phyloP scores from a whole-genome alignment of 768 basidiomycete species.

The Polyporus arcularius region DNA sequence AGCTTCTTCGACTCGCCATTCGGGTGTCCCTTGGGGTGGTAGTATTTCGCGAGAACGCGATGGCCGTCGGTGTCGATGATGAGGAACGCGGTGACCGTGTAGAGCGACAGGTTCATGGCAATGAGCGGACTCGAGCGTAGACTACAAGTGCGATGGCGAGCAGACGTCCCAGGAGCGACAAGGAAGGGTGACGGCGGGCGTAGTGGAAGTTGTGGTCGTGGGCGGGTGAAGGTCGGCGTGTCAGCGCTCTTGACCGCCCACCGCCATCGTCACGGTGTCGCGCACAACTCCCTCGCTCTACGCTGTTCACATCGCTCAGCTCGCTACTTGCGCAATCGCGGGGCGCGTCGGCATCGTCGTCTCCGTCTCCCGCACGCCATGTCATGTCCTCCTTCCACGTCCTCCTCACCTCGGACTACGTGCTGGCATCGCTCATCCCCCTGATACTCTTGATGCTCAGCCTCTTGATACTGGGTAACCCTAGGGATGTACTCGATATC shows the following conservation, averaged over 20 bases:
- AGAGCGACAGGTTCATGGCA: conserved; percentile 79
- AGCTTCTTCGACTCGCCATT: conserved; percentile 63
- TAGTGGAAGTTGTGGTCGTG: too few relatives aligned
- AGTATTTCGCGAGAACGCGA: conserved; percentile 96
- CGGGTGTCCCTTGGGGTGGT: conserved; percentile 67
- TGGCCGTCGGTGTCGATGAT: conserved; percentile 95
- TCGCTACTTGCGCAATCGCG: background rate
- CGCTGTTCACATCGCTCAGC: too few relatives aligned
- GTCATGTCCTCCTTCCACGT: conserved; percentile 9
- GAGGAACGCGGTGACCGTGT: conserved; percentile 84
- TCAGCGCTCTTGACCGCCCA: too few relatives aligned
- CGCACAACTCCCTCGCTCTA: too few relatives aligned
- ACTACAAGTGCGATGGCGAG: background rate
- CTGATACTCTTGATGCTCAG: conserved; percentile 22
- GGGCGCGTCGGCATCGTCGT: background rate
- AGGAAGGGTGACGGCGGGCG: too few relatives aligned
- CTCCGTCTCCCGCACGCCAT: background rate
- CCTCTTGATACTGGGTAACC: conserved; percentile 13
- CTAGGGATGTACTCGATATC: conserved; percentile 17
- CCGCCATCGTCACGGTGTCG: too few relatives aligned
- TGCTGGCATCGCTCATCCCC: conserved; percentile 23
- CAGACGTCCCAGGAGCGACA: background rate
- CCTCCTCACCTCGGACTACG: conserved; percentile 20
- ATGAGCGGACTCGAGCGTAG: background rate
- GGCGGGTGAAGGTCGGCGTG: too few relatives aligned